phyloP scores from a whole-genome alignment of 2,329 filamentous ascomycete genomes.

The Dactylonectria macrodidyma region DNA sequence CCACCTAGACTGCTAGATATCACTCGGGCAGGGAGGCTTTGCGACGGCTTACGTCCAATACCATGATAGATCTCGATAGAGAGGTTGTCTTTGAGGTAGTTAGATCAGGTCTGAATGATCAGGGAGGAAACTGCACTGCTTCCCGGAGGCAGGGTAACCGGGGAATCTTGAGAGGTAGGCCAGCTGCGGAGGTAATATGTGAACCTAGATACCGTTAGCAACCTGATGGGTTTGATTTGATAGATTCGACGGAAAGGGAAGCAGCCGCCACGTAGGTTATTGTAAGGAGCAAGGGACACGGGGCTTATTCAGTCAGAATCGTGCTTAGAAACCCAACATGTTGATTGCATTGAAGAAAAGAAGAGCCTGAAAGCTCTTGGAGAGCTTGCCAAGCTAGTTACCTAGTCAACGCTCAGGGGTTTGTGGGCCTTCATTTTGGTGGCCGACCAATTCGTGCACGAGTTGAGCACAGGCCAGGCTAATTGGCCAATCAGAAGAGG shows the following conservation, averaged over 20 bases:
- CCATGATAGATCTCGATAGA: not conserved
- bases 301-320: no score
- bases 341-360: not conserved
- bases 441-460: no score
- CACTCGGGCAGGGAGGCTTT: no score
- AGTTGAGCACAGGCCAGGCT: no score
- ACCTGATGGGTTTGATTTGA: not conserved
- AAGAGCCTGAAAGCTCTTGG: not conserved
- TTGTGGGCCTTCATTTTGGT: not conserved
- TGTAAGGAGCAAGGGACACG: not conserved
- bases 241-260: not conserved
- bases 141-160: conserved; percentile 1
- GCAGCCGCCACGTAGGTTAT: not conserved
- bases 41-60: not conserved
- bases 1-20: no score
- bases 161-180: conserved; percentile 1
- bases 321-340: not conserved
- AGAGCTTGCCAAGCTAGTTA: no score
- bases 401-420: no score
- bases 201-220: not conserved
- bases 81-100: not conserved
- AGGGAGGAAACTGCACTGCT: not conserved
- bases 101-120: not conserved
- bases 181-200: not conserved
- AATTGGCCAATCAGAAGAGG: no score